Conservation (phyloP, 2,329 filamentous ascomycete species). For the Coniochaeta ligniaria region DNA sequence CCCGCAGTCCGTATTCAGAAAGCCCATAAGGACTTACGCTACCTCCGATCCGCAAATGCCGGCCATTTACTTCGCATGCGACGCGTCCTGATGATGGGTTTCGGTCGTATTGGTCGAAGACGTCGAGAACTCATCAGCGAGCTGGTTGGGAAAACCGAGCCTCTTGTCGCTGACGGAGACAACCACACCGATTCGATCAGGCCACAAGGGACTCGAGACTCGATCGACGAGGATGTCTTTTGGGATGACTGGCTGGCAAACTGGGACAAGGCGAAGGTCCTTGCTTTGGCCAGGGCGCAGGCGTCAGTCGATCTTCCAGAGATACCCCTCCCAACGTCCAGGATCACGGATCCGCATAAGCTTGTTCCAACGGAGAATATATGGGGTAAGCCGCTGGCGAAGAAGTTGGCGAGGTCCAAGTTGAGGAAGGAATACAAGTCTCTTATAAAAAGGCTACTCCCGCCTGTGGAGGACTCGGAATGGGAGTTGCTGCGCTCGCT, state of each 20-base stretch:
- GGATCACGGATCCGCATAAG: conserved; percentile 23
- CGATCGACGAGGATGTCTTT: conserved; percentile 3
- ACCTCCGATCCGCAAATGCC: conserved; percentile 44
- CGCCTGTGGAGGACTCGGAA: conserved; percentile 45
- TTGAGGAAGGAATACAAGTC: conserved; percentile 39
- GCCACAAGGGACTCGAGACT: neutral
- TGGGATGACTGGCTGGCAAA: conserved; percentile 35
- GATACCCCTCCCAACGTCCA: conserved; percentile 18
- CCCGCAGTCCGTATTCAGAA: conserved; percentile 25
- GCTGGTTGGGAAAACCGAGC: conserved; percentile 24
- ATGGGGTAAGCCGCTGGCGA: conserved; percentile 39
- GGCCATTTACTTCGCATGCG: conserved; percentile 41
- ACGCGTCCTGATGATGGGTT: conserved; percentile 38
- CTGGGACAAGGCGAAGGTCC: conserved; percentile 41
- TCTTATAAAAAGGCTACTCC: conserved; percentile 37
- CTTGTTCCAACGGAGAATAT: conserved; percentile 34
- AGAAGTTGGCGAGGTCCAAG: conserved; percentile 32
- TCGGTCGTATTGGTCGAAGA: conserved; percentile 45
- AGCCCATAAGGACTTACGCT: conserved; percentile 35
- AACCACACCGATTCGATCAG: neutral
- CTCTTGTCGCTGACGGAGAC: neutral
- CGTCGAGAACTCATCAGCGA: conserved; percentile 38
- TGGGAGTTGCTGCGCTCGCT: conserved; percentile 49
- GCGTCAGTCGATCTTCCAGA: conserved; percentile 17
- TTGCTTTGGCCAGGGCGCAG: conserved; percentile 34